Evolutionary conservation across 2,329 filamentous ascomycete genomes (phyloP).

Genomic region (Aspergillus amoenus): DNA sequence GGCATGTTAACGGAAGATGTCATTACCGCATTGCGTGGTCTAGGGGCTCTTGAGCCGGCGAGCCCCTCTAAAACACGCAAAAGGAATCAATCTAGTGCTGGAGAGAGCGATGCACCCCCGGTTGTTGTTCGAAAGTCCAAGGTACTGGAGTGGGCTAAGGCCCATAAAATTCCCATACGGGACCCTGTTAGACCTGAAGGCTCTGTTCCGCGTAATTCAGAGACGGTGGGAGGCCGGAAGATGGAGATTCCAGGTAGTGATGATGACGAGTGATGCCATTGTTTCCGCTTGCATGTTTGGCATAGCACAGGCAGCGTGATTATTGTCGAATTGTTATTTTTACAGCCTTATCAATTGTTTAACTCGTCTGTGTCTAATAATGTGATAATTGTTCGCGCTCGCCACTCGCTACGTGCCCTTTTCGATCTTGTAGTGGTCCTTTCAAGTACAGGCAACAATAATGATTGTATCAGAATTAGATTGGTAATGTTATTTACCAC

Average conservation of each 20-base stretch:
- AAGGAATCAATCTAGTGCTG: constrained; percentile 34
- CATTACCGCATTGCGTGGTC: constrained; percentile 72
- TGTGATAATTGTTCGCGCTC: neutral
- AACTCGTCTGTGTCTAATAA: neutral
- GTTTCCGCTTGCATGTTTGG: neutral
- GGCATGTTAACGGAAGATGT: constrained; percentile 87
- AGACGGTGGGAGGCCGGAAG: constrained; percentile 40
- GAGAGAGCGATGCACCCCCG: constrained; percentile 21
- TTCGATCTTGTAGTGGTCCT: neutral
- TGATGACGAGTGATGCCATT: constrained; percentile 18
- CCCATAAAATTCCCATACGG: constrained; percentile 62
- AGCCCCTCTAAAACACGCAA: constrained; percentile 54
- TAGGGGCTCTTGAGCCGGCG: constrained; percentile 65
- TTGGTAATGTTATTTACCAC: neutral
- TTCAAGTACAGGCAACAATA: neutral
- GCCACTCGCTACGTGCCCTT: neutral
- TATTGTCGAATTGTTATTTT: neutral
- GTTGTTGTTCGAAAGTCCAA: constrained; percentile 56
- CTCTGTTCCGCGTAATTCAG: constrained; percentile 74
- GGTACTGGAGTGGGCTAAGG: constrained; percentile 66
- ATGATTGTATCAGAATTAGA: neutral
- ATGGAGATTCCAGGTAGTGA: constrained; percentile 26
- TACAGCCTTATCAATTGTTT: neutral
- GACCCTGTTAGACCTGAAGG: constrained; percentile 71
- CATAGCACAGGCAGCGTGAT: neutral